Base-by-base conservation (phyloP, 139 green algal genomes). In the Dunaliella primolecta region DNA sequence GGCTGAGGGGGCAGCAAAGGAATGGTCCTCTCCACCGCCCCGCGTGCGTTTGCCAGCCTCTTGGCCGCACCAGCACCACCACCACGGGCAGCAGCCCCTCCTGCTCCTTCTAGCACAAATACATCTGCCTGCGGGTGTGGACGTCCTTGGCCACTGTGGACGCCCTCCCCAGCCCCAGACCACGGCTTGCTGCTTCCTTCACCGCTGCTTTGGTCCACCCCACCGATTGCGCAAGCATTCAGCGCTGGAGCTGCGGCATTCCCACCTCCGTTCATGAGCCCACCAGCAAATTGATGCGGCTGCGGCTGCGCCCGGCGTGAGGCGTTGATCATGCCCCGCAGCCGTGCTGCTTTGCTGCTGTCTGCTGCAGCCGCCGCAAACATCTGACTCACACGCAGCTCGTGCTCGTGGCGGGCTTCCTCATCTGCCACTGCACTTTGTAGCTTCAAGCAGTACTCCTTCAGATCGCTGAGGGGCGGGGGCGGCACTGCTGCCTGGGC, bases 271-370 rank as follows among this genome's bases (percentile, higher is more conserved):
- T n/a, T n/a, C n/a, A n/a, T n/a, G n/a, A n/a, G n/a, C n/a, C n/a
- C n/a, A n/a, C n/a, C n/a, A n/a, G n/a, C n/a, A n/a, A n/a, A n/a
- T n/a, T n/a, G n/a, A n/a, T n/a, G 46, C 7, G 46, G 46, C 46
- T 64, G 46, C 46, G 46, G 7, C 46, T 64, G 46, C 46, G 46
- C 15, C 46, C 46, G 7, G 31, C 56, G 78, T 30, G 86, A 87
- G 0, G 84, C 87, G 20, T 84, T 55, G 75, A 88, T 84, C 84
- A 90, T 90, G 77, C 87, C 78, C 0, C 87, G 38, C 75, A 90
- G 84, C 35, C 83, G 55, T 0, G 81, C 80, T 34, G 87, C 71
- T n/a, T 79, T 78, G 81, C 81, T 78, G 7, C 11, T 2, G 35
- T 86, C 75, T 30, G n/a, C 27, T 7, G 87, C 83, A n/a, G 84